Percentiles rank a stretch among this genome's conserved stretches.
These are phyloP conservation scores for Ramalina intermedia DNA, from an alignment of 495 filamentous ascomycete genomes.

Conservation along the genomic window DNA sequence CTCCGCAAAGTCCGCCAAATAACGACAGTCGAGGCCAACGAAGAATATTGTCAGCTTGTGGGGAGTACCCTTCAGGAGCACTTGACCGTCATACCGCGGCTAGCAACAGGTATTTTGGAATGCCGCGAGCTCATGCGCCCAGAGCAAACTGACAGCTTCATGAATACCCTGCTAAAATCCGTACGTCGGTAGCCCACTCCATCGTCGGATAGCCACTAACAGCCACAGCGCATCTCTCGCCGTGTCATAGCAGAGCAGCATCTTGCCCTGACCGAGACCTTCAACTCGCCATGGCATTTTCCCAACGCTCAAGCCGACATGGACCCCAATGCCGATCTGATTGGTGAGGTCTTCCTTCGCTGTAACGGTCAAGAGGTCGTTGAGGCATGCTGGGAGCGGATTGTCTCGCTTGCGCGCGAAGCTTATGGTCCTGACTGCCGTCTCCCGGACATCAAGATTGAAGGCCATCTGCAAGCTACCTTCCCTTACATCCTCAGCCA, in stretches of 20 bases:
- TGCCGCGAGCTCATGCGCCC: slow-evolving; percentile 63
- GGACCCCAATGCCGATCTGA: slow-evolving; percentile 63
- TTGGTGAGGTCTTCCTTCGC: slow-evolving; percentile 89
- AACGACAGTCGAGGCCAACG: slow-evolving; percentile 78
- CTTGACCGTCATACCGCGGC: slow-evolving; percentile 78
- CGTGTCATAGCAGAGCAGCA: slow-evolving; percentile 97
- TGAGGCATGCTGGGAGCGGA: slow-evolving; percentile 60
- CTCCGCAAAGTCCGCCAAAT: slow-evolving; percentile 75
- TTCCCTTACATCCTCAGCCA: slow-evolving; percentile 96
- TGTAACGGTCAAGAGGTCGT: slow-evolving; percentile 88
- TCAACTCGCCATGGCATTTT: slow-evolving; percentile 85
- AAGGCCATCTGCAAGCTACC: slow-evolving; percentile 74
- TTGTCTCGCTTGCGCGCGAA: slow-evolving; percentile 51
- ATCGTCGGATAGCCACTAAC: neutral
- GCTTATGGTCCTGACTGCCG: slow-evolving; percentile 52
- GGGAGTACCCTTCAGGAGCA: slow-evolving; percentile 70
- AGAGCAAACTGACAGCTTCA: slow-evolving; percentile 77
- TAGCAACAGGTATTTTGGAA: slow-evolving; percentile 89
- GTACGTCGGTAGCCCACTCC: slow-evolving; percentile 32
- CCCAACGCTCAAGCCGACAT: slow-evolving; percentile 54
- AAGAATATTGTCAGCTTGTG: slow-evolving; percentile 70
- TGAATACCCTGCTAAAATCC: slow-evolving; percentile 84
- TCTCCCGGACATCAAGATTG: slow-evolving; percentile 70
- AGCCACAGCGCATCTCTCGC: slow-evolving; percentile 69
- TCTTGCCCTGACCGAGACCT: slow-evolving; percentile 90